Percentiles rank a stretch among this genome's conserved stretches.
phyloP scores from a whole-genome alignment of 306 rosid species.

The Rubus idaeus region DNA sequence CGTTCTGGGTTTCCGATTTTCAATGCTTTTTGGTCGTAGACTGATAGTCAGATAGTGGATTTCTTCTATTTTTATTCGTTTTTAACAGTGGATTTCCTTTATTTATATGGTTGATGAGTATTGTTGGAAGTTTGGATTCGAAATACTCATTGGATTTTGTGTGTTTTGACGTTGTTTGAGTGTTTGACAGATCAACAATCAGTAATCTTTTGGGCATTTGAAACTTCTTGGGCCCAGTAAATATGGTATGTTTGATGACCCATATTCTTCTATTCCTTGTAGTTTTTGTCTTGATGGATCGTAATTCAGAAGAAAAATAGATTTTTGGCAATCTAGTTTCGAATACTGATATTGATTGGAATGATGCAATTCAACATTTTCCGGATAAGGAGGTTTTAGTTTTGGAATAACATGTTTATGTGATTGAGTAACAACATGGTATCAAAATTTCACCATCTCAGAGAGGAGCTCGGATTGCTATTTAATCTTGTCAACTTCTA shows the following conservation, averaged over 20 bases:
- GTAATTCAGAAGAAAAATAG: background rate
- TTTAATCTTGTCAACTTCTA: background rate
- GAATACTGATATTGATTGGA: background rate
- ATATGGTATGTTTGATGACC: constrained; percentile 34
- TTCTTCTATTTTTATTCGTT: background rate
- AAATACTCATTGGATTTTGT: constrained; percentile 1
- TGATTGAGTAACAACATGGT: background rate
- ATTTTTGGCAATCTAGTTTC: background rate
- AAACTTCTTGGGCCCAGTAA: constrained; percentile 11
- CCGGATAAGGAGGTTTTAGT: background rate
- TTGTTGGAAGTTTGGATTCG: background rate
- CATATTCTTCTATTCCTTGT: background rate
- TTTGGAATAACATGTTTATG: background rate
- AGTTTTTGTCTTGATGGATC: constrained; percentile 9
- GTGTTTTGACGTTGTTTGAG: constrained; percentile 16
- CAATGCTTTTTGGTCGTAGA: background rate
- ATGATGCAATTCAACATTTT: constrained; percentile 1
- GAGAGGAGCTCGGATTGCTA: background rate
- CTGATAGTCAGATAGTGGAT: background rate
- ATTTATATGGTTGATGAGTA: background rate
- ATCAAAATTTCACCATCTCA: background rate
- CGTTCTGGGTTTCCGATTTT: constrained; percentile 12
- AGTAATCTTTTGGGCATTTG: constrained; percentile 12
- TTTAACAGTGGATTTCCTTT: constrained; percentile 1
- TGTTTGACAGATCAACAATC: constrained; percentile 21